These are phyloP conservation scores for Peribolospora kevripleyi DNA, from an alignment of 768 basidiomycete species.

Conservation along the genomic window DNA sequence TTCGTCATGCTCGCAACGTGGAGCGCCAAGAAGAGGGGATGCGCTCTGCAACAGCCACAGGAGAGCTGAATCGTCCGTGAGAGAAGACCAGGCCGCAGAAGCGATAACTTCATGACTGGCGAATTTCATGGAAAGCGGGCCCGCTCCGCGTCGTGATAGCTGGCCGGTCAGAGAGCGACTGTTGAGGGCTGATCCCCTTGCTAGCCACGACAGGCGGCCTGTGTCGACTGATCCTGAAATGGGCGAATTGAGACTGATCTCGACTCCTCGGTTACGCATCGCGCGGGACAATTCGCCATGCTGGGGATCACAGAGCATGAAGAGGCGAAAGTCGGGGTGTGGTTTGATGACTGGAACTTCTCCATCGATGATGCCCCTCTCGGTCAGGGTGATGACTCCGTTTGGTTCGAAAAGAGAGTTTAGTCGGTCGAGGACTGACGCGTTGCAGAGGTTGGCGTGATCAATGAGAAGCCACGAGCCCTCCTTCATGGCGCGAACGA, in stretches of 20 bases:
- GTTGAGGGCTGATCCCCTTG: too few species aligned
- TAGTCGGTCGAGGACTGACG: conserved; percentile 83
- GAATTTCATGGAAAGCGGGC: too few species aligned
- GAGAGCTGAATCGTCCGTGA: too few species aligned
- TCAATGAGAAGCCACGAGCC: conserved; percentile 82
- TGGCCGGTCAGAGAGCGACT: too few species aligned
- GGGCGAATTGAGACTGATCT: conserved; percentile 32
- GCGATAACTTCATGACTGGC: too few species aligned
- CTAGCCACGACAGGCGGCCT: too few species aligned
- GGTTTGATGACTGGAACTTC: conserved; percentile 48
- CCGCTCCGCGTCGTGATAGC: too few species aligned
- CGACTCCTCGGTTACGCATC: conserved; percentile 92
- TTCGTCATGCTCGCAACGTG: too few species aligned
- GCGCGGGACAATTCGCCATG: conserved; percentile 85
- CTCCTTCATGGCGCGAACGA: conserved; percentile 56
- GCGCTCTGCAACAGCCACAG: too few species aligned
- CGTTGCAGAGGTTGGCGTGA: conserved; percentile 77
- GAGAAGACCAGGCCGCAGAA: too few species aligned
- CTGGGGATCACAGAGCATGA: conserved; percentile 80
- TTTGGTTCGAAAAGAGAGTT: conserved; percentile 83
- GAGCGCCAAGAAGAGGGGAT: too few species aligned
- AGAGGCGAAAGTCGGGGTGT: conserved; percentile 68
- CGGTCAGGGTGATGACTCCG: conserved; percentile 61
- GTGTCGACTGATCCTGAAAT: not conserved
- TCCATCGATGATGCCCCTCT: conserved; percentile 63